A percentile compares a stretch with the other conserved stretches of the same genome.
phyloP scores from a whole-genome alignment of 2,329 filamentous ascomycete species.

The Botryotinia globosa region DNA sequence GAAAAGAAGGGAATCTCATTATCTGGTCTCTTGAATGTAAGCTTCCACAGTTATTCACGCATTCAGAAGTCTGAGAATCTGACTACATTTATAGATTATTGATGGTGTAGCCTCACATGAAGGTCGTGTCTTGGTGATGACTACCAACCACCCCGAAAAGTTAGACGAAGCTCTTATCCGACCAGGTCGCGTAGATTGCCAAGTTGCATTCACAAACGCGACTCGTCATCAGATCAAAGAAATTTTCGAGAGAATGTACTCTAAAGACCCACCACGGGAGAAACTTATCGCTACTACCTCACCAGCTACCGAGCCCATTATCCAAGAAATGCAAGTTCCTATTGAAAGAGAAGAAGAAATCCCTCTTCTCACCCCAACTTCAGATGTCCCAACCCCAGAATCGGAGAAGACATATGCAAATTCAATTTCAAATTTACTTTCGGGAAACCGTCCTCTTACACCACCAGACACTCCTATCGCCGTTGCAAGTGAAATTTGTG shows the following conservation, averaged over 20 bases:
- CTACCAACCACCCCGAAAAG: conserved; percentile 71
- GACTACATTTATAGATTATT: conserved; percentile 22
- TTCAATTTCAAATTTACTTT: neutral
- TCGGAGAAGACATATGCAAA: neutral
- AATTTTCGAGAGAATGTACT: conserved; percentile 61
- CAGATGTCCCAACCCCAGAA: neutral
- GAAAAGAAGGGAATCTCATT: conserved; percentile 59
- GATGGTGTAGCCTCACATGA: conserved; percentile 71
- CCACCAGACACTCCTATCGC: conserved; percentile 27
- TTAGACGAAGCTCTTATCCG: conserved; percentile 72
- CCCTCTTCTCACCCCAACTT: neutral
- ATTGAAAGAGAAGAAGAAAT: conserved; percentile 8
- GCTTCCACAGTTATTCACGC: neutral
- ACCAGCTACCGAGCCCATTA: conserved; percentile 27
- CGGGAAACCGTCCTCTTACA: conserved; percentile 19
- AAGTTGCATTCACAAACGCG: conserved; percentile 62
- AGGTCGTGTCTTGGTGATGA: conserved; percentile 78
- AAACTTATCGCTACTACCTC: conserved; percentile 23
- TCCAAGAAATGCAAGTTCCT: neutral
- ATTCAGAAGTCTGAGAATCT: neutral
- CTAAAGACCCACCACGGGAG: conserved; percentile 38
- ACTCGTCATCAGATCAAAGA: conserved; percentile 53
- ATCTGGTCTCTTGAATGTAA: conserved; percentile 69
- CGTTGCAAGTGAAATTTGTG: neutral
- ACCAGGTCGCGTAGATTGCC: conserved; percentile 69